Base-by-base conservation (phyloP, 1,284 basidiomycete genomes). In the Agaricales sp. region DNA sequence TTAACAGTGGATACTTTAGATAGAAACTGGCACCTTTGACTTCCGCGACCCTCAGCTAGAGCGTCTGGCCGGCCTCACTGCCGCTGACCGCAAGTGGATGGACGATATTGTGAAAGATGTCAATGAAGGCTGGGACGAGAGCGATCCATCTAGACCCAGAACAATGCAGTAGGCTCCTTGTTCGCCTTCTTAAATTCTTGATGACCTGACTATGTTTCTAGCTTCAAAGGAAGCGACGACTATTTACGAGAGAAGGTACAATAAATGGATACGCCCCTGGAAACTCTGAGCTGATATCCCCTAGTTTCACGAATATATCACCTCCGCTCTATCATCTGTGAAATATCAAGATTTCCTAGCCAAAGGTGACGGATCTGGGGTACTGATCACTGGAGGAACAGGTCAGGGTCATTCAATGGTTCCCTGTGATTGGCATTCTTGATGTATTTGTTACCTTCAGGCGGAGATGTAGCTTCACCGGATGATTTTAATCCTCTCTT, bases 51-150 rank as follows among this genome's bases (percentile, higher is more conserved):
- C 85, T 0, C 80, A 75, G 59, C 61, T 96, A 3, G 91, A 95
- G 57, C 77, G 85, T 23, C 68, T 86, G 21, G 80, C 87, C 22
- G 78, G 78, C 3, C 70, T 99, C 52, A 98, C 95, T 1, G 72
- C 95, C 0, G 91, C 93, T 1, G 96, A 99, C 65, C 74, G 95
- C 51, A 96, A 92, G 63, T 99, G 96, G 95, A 94, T 99, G 65
- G 80, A 82, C 52, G 80, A 81, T 54, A 77, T 82, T 47, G 78
- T 92, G 45, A 77, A 74, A 48, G 87, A 88, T 46, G 89, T 94
- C 11, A 90, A 92, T 55, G 82, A 87, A 50, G 76, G 78, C 2
- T 95, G 85, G 82, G 76, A 78, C 50, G 75, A 80, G 2, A 70
- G 70, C 21, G 80, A 86, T 55, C 74, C 82, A 1, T 67, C 67